Base-by-base conservation (phyloP, 805 yeast genomes). In the Yamadazyma olivae region DNA sequence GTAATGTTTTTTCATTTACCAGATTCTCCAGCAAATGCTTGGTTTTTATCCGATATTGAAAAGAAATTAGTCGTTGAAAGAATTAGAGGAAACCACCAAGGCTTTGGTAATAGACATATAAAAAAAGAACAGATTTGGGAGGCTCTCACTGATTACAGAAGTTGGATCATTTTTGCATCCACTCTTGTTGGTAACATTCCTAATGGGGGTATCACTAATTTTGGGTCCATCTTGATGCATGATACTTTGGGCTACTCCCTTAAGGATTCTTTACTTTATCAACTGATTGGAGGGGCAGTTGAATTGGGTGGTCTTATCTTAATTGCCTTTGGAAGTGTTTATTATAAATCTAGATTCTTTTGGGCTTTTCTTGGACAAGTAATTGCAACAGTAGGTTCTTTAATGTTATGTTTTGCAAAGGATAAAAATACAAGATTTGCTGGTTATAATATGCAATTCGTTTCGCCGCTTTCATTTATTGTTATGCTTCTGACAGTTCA, bases 231-330 rank as follows among this genome's bases (percentile, higher is more conserved):
- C 14, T 43, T 63, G 14, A 41, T 60, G 31, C 48, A 48, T 19
- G 58, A 51, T 27, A 47, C 46, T 24, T 47, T 61, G 28, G 51
- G 53, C 2, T 60, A 40, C 44, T 29, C 53, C 3, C 33, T 64
- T 29, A 53, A 52, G 27, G 46, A 64, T 19, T 53, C 76, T 0
- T 53, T 75, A 21, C 49, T 75, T 19, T 65, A 71, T 63, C 64
- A 60, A 17, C 57, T 69, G 56, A 75, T 77, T 4, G 43, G 54
- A 6, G 81, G 81, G 26, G 75, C 71, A 2, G 70, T 72, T 9
- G 77, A 68, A 41, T 48, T 64, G 17, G 59, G 58, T 17, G 72
- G 70, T 1, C 58, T 63, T 45, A 50, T 56, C 32, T 38, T 56
- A 5, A 57, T 64, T 31, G 59, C 59, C 15, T 45, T 44, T 32